phyloP scores from a whole-genome alignment of 164 flowering plant species.

The Aristolochia contorta region DNA sequence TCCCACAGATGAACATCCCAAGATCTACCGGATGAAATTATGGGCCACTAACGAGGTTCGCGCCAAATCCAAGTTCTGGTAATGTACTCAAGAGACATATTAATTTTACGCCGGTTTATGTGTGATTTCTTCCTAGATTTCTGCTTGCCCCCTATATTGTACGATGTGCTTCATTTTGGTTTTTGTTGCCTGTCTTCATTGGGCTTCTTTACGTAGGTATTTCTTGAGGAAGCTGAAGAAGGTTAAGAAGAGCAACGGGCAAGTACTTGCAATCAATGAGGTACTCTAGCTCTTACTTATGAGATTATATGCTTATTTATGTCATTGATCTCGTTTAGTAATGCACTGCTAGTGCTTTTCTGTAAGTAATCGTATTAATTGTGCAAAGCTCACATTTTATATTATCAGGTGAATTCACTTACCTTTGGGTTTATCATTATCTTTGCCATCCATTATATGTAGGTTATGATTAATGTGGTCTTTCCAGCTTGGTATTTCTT shows the following conservation, averaged over 20 bases:
- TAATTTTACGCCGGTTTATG: background rate
- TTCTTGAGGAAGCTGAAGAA: conserved; percentile 88
- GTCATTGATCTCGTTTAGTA: background rate
- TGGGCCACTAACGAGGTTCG: conserved; percentile 88
- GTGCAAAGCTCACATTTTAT: too few species aligned
- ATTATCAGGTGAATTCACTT: too few species aligned
- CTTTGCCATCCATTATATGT: too few species aligned
- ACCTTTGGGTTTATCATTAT: too few species aligned
- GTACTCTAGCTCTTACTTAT: conserved; percentile 13
- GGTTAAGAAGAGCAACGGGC: conserved; percentile 89
- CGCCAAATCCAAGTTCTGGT: conserved; percentile 87
- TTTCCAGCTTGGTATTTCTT: too few species aligned
- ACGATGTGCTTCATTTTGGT: background rate
- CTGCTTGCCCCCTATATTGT: background rate
- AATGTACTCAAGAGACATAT: background rate
- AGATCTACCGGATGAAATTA: conserved; percentile 89
- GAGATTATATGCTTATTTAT: background rate
- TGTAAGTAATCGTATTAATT: background rate
- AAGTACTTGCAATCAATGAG: conserved; percentile 79
- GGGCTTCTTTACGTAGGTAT: conserved; percentile 33
- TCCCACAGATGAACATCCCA: conserved; percentile 63
- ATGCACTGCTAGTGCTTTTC: background rate
- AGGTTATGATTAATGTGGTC: too few species aligned
- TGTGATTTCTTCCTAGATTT: background rate
- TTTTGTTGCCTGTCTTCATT: background rate